These are phyloP conservation scores for Pseudozyma tsukubaensis DNA, from an alignment of 1,284 basidiomycete species.

Conservation along the genomic window DNA sequence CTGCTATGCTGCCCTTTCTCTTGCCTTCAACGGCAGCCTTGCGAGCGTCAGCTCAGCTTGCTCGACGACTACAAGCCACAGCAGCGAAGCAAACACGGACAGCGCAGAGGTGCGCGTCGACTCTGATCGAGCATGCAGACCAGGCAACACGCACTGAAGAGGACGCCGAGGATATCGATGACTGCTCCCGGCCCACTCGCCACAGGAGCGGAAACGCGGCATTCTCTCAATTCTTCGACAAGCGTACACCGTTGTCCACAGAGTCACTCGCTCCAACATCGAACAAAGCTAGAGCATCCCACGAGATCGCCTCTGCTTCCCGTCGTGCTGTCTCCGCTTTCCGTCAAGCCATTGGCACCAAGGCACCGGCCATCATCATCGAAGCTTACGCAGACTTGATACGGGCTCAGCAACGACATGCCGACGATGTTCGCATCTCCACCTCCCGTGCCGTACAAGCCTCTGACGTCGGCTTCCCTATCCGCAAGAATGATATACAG, in stretches of 20 bases:
- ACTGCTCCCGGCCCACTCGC: not conserved
- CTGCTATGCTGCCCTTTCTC: conserved; percentile 22
- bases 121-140: not conserved
- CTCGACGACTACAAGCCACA: not conserved
- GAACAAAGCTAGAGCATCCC: conserved; percentile 4
- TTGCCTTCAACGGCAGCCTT: conserved; percentile 3
- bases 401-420: conserved; percentile 14
- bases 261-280: not conserved
- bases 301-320: conserved; percentile 23
- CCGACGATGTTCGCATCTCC: not conserved
- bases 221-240: conserved; percentile 42
- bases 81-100: not conserved
- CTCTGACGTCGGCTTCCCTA: conserved; percentile 19
- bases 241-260: not conserved
- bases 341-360: conserved; percentile 17
- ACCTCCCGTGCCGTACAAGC: conserved; percentile 3
- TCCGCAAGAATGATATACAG: conserved; percentile 39
- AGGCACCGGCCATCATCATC: conserved; percentile 5
- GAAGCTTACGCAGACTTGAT: conserved; percentile 18
- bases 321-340: conserved; percentile 13
- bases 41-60: conserved; percentile 10
- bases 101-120: not conserved
- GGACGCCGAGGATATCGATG: conserved; percentile 3
- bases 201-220: not conserved
- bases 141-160: not conserved